Evolutionary conservation across 2,329 filamentous ascomycete genomes (phyloP).

Genomic region (Camptophora hylomeconis): DNA sequence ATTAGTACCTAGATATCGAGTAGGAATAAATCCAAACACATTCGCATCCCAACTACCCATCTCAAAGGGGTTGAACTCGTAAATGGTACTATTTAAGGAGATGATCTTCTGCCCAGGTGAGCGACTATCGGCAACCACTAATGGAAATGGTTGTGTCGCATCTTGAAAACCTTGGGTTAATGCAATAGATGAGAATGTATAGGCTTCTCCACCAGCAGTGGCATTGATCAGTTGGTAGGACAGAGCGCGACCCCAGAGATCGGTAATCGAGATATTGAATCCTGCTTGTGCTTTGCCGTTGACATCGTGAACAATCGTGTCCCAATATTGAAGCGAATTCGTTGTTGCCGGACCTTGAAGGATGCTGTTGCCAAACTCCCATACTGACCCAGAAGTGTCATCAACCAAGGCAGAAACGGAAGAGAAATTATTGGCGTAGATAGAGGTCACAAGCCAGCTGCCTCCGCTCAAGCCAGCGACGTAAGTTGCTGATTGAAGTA

Average conservation of each 20-base stretch:
- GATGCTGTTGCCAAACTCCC: slow-evolving; percentile 51
- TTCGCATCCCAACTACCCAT: slow-evolving; percentile 10
- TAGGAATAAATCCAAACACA: slow-evolving; percentile 9
- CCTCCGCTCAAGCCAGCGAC: slow-evolving; percentile 69
- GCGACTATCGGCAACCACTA: slow-evolving; percentile 57
- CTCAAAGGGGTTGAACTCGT: slow-evolving; percentile 9
- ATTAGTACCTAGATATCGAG: slow-evolving; percentile 7
- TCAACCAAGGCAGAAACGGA: slow-evolving; percentile 42
- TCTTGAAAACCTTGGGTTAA: slow-evolving; percentile 46
- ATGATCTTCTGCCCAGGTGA: slow-evolving; percentile 37
- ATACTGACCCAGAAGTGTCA: slow-evolving; percentile 32
- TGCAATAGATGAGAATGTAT: slow-evolving; percentile 71
- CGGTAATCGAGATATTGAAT: slow-evolving; percentile 60
- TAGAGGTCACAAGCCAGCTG: slow-evolving; percentile 66
- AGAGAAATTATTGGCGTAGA: slow-evolving; percentile 67
- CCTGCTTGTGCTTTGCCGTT: slow-evolving; percentile 48
- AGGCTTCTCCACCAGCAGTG: slow-evolving; percentile 55
- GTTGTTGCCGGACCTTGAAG: slow-evolving; percentile 42
- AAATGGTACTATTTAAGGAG: slow-evolving; percentile 5
- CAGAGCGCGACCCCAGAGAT: slow-evolving; percentile 76
- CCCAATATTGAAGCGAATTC: slow-evolving; percentile 36
- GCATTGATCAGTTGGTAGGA: slow-evolving; percentile 72
- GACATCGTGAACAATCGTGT: slow-evolving; percentile 45
- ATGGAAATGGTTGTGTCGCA: slow-evolving; percentile 55
- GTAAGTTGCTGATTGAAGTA: slow-evolving; percentile 70